These are phyloP conservation scores for Anthostomella pinea DNA, from an alignment of 2,329 filamentous ascomycete species.

Conservation along the genomic window DNA sequence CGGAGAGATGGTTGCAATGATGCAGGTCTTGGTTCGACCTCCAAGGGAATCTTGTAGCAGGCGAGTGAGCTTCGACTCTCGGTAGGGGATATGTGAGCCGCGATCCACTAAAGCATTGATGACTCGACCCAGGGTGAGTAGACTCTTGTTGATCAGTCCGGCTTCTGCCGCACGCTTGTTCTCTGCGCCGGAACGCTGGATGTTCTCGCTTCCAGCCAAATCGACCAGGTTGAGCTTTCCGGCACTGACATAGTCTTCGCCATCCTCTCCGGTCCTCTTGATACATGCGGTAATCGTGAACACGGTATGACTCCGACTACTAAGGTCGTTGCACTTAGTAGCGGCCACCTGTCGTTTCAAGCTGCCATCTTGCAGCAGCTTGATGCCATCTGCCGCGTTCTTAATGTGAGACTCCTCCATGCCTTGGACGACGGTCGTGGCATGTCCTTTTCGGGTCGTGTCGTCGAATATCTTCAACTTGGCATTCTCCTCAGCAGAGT, in stretches of 20 bases:
- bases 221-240: conserved; percentile 97
- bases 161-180: conserved; percentile 97
- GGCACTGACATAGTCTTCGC: conserved; percentile 84
- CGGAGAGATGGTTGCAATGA: conserved; percentile 94
- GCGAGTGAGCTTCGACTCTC: conserved; percentile 94
- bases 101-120: conserved; percentile 96
- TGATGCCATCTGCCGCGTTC: conserved; percentile 79
- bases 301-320: conserved; percentile 93
- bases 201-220: conserved; percentile 95
- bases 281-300: conserved; percentile 94
- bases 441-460: conserved; percentile 78
- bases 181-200: conserved; percentile 92
- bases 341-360: conserved; percentile 96
- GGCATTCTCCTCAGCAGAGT: conserved; percentile 73
- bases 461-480: conserved; percentile 98
- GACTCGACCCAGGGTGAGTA: conserved; percentile 90
- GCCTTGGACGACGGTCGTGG: conserved; percentile 85
- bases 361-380: conserved; percentile 83
- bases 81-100: conserved; percentile 80
- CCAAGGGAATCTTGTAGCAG: conserved; percentile 95
- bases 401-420: conserved; percentile 97
- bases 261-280: conserved; percentile 75
- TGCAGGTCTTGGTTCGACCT: conserved; percentile 95
- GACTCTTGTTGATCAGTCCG: conserved; percentile 95
- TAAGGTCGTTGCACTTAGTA: conserved; percentile 99